A percentile compares a stretch with the other conserved stretches of the same genome.
Conservation (phyloP, 805 yeast species). For the Torulaspora gathmanii region DNA sequence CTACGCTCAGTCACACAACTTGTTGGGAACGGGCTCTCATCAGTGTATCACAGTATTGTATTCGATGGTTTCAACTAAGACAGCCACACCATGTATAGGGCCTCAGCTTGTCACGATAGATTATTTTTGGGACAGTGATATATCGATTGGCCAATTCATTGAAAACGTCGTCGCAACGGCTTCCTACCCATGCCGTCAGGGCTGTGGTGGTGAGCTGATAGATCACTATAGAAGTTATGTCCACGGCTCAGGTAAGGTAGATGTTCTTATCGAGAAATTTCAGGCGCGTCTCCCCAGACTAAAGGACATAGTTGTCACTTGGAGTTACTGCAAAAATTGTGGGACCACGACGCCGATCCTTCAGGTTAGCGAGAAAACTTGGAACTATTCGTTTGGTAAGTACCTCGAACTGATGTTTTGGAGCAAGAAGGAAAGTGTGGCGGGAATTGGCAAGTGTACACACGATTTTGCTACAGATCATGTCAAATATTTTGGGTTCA, state of each 20-base stretch:
- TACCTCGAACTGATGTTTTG: constrained; percentile 83
- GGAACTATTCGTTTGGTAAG: constrained; percentile 91
- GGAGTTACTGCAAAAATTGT: constrained; percentile 89
- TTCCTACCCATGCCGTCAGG: constrained; percentile 65
- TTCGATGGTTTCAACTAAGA: constrained; percentile 75
- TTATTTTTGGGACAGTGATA: constrained; percentile 86
- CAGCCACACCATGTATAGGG: constrained; percentile 89
- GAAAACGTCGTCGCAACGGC: constrained; percentile 75
- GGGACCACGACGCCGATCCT: constrained; percentile 67
- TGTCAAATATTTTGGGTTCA: constrained; percentile 75
- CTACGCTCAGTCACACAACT: constrained; percentile 46
- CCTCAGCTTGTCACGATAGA: constrained; percentile 83
- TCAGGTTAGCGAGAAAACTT: constrained; percentile 80
- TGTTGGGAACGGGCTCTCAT: constrained; percentile 67
- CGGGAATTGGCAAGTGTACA: constrained; percentile 60
- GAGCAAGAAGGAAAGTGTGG: constrained; percentile 50
- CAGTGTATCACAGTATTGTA: constrained; percentile 74
- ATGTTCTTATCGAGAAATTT: constrained; percentile 62
- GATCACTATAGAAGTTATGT: constrained; percentile 85
- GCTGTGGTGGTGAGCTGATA: constrained; percentile 63
- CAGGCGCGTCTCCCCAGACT: constrained; percentile 54
- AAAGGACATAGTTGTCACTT: constrained; percentile 69
- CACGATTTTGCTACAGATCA: constrained; percentile 83
- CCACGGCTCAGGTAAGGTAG: constrained; percentile 80
- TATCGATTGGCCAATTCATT: constrained; percentile 81